Base-by-base conservation (phyloP, 2,329 filamentous ascomycete genomes). In the Aspergillus flavus region DNA sequence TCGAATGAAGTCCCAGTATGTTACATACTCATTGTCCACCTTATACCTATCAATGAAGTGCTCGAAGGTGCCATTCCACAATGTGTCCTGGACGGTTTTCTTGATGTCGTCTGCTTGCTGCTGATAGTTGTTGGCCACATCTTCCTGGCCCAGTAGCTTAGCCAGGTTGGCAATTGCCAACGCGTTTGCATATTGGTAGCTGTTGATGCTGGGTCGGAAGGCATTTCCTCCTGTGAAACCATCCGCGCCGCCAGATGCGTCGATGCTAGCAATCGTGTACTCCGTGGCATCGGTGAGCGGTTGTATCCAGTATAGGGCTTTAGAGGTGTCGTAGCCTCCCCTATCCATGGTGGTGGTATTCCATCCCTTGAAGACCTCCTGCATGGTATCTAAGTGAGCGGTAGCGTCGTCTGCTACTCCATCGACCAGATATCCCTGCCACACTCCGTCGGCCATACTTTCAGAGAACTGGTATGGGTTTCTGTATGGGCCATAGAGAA, bases 11-110 rank as follows among this genome's bases (percentile, higher is more conserved):
- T 70, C 64, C 68, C 68, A 70, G 50, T 70, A 70, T 1, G 66
- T 74, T 6, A 81, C 80, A 52, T 74, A 76, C 5, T 73, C 62
- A 59, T 79, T 82, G 65, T 73, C 69, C 14, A 75, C 72, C 48
- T 81, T 70, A 64, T 74, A 78, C 12, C 80, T 77, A 63, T 82
- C 80, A 64, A 81, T 79, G 53, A 82, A 82, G 68, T 82, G 80
- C 59, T 76, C 66, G 6, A 81, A 75, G 2, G 78, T 81, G 11
- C 72, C 75, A 66, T 82, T 82, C 80, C 80, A 82, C 21, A 82
- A 75, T 5, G 75, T 71, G 6, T 74, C 64, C 48, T 82, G 80
- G 1, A 81, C 75, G 2, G 70, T 71, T 2, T 58, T 59, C 58
- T 81, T 81, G 45, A 82, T 68, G 0, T 72, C 72, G 1, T 67